Conservation (phyloP, 495 filamentous ascomycete species). For the Neurospora sp. region DNA sequence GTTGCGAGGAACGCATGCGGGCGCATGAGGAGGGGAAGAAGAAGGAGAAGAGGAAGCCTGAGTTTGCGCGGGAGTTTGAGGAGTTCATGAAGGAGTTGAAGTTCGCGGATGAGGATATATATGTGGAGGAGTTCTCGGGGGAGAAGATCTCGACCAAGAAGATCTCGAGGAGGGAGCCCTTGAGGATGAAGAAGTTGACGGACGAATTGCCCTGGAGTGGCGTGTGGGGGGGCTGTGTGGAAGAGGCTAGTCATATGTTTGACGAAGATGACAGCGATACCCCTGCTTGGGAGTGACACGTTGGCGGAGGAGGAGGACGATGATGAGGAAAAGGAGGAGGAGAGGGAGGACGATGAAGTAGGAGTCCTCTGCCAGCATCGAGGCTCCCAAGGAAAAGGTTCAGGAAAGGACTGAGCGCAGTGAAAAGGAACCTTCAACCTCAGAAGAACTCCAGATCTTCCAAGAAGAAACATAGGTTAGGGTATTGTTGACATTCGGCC, state of each 20-base stretch:
- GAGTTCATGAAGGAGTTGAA: background rate
- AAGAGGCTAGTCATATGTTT: background rate
- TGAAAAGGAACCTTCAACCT: background rate
- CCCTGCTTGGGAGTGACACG: background rate
- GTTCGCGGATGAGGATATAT: background rate
- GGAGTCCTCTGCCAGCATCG: background rate
- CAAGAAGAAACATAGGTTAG: background rate
- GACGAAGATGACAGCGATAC: background rate
- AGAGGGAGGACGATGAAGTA: background rate
- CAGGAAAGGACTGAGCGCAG: background rate
- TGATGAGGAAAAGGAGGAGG: background rate
- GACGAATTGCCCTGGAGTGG: background rate
- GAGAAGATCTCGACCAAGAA: background rate
- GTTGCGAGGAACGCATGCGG: background rate
- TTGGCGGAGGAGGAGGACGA: background rate
- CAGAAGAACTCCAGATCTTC: background rate
- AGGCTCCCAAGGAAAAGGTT: background rate
- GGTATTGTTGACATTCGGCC: background rate
- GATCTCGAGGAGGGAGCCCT: background rate
- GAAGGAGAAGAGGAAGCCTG: background rate
- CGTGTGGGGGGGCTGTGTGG: background rate
- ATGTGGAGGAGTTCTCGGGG: background rate
- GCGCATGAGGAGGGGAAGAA: background rate
- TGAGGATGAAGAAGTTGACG: background rate
- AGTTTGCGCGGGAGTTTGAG: background rate